These are phyloP conservation scores for Nyssa sinensis DNA, from an alignment of 148 eudicot genomes.

Conservation along the genomic window DNA sequence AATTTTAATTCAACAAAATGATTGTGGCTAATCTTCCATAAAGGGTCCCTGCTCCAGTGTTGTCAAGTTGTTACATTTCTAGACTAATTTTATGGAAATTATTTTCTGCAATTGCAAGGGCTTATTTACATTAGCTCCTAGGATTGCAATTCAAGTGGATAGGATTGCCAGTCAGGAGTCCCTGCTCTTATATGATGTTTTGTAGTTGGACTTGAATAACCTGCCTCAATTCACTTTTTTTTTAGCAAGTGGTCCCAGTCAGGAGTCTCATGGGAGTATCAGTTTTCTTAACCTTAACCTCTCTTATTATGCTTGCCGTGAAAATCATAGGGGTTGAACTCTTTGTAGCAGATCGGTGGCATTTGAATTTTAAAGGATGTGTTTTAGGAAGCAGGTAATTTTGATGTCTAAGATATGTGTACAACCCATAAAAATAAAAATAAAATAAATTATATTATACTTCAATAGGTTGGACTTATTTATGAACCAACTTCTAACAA, in stretches of 20 bases:
- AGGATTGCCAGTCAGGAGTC: too few relatives aligned
- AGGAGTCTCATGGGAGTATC: background rate
- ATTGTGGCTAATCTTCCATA: background rate
- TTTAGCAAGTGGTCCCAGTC: background rate
- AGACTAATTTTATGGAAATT: too few relatives aligned
- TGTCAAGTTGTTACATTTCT: too few relatives aligned
- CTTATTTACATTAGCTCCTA: background rate
- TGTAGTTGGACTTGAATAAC: too few relatives aligned
- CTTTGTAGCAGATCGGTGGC: background rate
- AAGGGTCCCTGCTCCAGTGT: too few relatives aligned
- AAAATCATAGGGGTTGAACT: background rate
- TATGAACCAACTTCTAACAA: background rate
- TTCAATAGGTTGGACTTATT: background rate
- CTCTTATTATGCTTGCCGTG: background rate
- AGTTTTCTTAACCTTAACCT: background rate
- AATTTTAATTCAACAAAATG: too few relatives aligned
- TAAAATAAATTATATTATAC: background rate
- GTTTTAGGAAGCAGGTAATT: background rate
- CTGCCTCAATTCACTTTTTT: background rate
- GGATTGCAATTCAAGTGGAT: background rate
- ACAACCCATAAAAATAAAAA: too few relatives aligned
- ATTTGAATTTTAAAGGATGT: background rate
- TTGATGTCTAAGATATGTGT: background rate
- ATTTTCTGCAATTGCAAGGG: too few relatives aligned
- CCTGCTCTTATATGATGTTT: too few relatives aligned